Base-by-base conservation (phyloP, 768 basidiomycete genomes). In the Leucocoprinus birnbaumii region DNA sequence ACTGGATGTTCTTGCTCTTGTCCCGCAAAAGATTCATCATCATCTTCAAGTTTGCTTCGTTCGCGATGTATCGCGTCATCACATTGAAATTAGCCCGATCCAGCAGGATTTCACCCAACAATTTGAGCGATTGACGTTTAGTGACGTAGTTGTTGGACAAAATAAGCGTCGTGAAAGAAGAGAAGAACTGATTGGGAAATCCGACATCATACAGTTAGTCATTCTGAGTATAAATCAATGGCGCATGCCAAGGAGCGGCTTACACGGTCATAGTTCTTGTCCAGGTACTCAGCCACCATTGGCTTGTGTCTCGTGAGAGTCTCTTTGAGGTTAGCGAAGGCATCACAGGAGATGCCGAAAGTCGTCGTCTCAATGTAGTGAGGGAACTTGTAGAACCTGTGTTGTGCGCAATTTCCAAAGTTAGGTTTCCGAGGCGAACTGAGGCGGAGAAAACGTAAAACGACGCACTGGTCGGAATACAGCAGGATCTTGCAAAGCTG, bases 1-100 rank as follows among this genome's bases (percentile, higher is more conserved):
- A 99, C 70, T 99, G 97, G 44, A 99, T 98, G 71, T 99, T 99
- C 80, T 94, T 92, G 81, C 95, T 98, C 82, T 95, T 97, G 69
- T 98, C 94, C 58, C 95, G 83, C 53, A 99, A 77, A 53, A 98
- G 80, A 71, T 98, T 98, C 97, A 99, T 99, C 93, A 99, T 97
- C 88, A 96, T 92, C 86, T 98, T 98, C 59, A 99, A 80, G 68
- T 98, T 99, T 25, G 86, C 88, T 66, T 98, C 97, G 64, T 87
- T 87, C 8, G 92, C 84, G 62, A 99, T 99, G 68, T 98, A 99
- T 6, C 88, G 83, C 0, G 97, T 98, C 97, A 99, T 99, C 65
- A 98, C 92, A 61, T 81, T 93, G 78, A 98, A 98, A 71, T 99
- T 99, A 45, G 94, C 94, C 25, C 97, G 86, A 72, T 99, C 97